phyloP scores from a whole-genome alignment of 1,284 basidiomycete species.

The Afroboletus lepidellus region DNA sequence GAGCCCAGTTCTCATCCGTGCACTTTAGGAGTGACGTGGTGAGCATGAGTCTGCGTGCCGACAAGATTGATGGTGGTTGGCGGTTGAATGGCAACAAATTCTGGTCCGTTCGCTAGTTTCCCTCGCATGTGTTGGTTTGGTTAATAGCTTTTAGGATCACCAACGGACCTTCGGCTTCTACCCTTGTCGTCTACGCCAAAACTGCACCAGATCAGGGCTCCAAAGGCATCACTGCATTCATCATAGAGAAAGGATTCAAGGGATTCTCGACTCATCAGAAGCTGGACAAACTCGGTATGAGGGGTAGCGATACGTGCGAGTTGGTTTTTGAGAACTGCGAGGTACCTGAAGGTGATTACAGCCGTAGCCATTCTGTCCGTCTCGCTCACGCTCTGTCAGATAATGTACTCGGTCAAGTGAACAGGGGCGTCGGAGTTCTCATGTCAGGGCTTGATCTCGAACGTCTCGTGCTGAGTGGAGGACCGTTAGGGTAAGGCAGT shows the following conservation, averaged over 20 bases:
- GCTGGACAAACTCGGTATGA: conserved; percentile 95
- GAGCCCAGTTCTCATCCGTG: conserved; percentile 3
- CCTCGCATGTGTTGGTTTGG: not conserved
- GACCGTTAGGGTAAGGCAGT: conserved; percentile 52
- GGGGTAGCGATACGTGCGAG: conserved; percentile 93
- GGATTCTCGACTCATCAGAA: conserved; percentile 92
- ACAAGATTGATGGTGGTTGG: conserved; percentile 75
- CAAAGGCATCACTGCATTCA: conserved; percentile 92
- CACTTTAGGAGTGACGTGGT: conserved; percentile 74
- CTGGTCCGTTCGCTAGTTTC: conserved; percentile 57
- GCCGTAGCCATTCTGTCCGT: not conserved
- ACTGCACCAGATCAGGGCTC: conserved; percentile 75
- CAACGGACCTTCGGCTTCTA: conserved; percentile 88
- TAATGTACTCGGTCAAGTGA: conserved; percentile 81
- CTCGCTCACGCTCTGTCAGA: conserved; percentile 41
- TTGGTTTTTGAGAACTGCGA: conserved; percentile 90
- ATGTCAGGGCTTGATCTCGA: conserved; percentile 96
- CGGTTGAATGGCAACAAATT: conserved; percentile 89
- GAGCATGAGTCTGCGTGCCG: conserved; percentile 83
- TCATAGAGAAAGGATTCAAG: conserved; percentile 77
- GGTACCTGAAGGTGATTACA: conserved; percentile 70
- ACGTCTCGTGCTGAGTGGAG: conserved; percentile 87
- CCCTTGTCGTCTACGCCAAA: conserved; percentile 92
- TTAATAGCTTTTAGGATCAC: conserved; percentile 73
- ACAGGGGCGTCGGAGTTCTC: conserved; percentile 82